phyloP scores from a whole-genome alignment of 2,329 filamentous ascomycete genomes.

The Onygenales sp. region DNA sequence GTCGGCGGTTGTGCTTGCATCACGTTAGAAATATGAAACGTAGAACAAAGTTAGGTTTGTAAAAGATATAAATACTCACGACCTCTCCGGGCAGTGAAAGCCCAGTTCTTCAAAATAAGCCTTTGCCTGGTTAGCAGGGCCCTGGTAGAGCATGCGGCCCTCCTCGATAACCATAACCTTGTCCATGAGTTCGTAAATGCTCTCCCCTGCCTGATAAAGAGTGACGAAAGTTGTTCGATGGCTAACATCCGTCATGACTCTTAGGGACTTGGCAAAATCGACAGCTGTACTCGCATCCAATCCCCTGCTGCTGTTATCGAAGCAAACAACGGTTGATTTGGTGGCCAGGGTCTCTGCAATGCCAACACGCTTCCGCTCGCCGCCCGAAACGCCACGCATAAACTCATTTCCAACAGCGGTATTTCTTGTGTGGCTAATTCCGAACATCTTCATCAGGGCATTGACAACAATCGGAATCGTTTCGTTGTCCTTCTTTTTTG shows the following conservation, averaged over 20 bases:
- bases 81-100: constrained; percentile 48
- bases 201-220: constrained; percentile 61
- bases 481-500: constrained; percentile 53
- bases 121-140: constrained; percentile 50
- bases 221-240: constrained; percentile 63
- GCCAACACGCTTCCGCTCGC: constrained; percentile 69
- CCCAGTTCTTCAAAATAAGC: constrained; percentile 59
- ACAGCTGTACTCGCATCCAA: constrained; percentile 69
- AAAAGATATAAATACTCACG: constrained; percentile 8
- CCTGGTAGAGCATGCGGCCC: constrained; percentile 60
- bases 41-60: too few species aligned
- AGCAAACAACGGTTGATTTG: constrained; percentile 63
- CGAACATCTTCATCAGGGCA: constrained; percentile 67
- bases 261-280: constrained; percentile 62
- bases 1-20: constrained; percentile 59
- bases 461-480: constrained; percentile 47
- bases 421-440: constrained; percentile 64
- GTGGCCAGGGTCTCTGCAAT: constrained; percentile 70
- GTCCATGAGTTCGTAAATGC: constrained; percentile 65
- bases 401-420: constrained; percentile 68
- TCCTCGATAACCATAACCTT: constrained; percentile 70
- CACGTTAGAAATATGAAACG: background rate
- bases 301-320: constrained; percentile 75
- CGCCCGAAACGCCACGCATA: constrained; percentile 65
- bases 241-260: constrained; percentile 66